Conservation (phyloP, 352 stramenopile genomes). For the Phytopythium ostracodes region DNA sequence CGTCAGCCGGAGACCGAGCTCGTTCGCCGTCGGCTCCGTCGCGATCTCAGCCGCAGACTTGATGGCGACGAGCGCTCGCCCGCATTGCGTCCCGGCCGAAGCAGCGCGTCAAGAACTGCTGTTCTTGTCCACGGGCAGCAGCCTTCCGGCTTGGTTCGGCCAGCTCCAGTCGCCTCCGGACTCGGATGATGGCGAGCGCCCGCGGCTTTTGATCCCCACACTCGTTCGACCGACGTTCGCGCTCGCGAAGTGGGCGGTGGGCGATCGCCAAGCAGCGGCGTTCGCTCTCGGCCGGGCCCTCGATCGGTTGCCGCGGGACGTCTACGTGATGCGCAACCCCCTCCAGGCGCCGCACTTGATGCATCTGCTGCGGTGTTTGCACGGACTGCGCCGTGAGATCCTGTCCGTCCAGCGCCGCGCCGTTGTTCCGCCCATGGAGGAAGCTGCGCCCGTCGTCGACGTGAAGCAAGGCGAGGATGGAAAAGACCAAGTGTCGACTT, state of each 20-base stretch:
- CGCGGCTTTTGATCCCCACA: constrained; percentile 5
- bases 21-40: constrained; percentile 17
- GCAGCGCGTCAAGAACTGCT: constrained; percentile 28
- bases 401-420: constrained; percentile 15
- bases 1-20: constrained; percentile 4
- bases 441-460: background rate
- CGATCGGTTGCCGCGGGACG: constrained; percentile 27
- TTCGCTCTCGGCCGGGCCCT: constrained; percentile 29
- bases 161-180: background rate
- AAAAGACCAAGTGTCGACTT: constrained; percentile 1
- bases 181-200: background rate
- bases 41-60: constrained; percentile 18
- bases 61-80: background rate
- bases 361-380: constrained; percentile 20
- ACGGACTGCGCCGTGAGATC: constrained; percentile 29
- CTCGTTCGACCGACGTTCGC: constrained; percentile 37
- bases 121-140: constrained; percentile 42
- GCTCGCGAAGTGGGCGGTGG: constrained; percentile 18
- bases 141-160: constrained; percentile 17
- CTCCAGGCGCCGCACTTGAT: constrained; percentile 25
- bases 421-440: background rate
- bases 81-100: background rate
- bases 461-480: background rate
- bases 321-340: constrained; percentile 41
- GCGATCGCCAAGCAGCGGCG: constrained; percentile 17